Percentiles rank a stretch among this genome's conserved stretches.
Conservation (phyloP, 2,329 filamentous ascomycete species). For the Xylariaceae sp. region DNA sequence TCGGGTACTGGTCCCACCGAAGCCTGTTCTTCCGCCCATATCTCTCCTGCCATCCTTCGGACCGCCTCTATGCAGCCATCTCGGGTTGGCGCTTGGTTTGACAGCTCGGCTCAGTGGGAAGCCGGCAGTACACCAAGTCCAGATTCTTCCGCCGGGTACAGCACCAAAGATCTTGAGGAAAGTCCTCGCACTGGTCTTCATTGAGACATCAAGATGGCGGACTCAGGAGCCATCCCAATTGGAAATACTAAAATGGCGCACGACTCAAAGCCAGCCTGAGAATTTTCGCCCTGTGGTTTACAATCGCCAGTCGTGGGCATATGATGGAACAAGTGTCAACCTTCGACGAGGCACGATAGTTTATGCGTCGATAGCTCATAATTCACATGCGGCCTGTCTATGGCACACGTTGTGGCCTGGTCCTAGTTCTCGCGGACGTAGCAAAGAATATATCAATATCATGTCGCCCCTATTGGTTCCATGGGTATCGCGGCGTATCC, state of each 20-base stretch:
- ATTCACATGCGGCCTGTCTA: constrained; percentile 10
- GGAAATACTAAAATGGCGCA: too few species aligned
- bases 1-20: constrained; percentile 1
- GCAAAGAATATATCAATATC: constrained; percentile 7
- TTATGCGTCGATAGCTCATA: constrained; percentile 2
- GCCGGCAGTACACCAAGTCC: constrained; percentile 4
- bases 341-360: constrained; percentile 7
- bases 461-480: constrained; percentile 20
- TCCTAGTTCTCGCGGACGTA: constrained; percentile 6
- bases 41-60: constrained; percentile 3
- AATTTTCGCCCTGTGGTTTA: too few species aligned
- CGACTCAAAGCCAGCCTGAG: too few species aligned
- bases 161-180: constrained; percentile 6
- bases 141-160: constrained; percentile 7
- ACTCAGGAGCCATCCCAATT: too few species aligned
- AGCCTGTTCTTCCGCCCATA: constrained; percentile 1
- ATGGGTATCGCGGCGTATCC: constrained; percentile 12
- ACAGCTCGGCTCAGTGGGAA: constrained; percentile 3
- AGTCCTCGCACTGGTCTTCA: constrained; percentile 1
- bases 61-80: constrained; percentile 5
- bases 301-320: too few species aligned
- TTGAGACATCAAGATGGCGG: constrained; percentile 4
- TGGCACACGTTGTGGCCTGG: constrained; percentile 8
- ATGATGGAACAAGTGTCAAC: constrained; percentile 8
- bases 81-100: too few species aligned